Evolutionary conservation across 257 asterid genomes (phyloP).

Genomic region (Marsdenia floribunda): DNA sequence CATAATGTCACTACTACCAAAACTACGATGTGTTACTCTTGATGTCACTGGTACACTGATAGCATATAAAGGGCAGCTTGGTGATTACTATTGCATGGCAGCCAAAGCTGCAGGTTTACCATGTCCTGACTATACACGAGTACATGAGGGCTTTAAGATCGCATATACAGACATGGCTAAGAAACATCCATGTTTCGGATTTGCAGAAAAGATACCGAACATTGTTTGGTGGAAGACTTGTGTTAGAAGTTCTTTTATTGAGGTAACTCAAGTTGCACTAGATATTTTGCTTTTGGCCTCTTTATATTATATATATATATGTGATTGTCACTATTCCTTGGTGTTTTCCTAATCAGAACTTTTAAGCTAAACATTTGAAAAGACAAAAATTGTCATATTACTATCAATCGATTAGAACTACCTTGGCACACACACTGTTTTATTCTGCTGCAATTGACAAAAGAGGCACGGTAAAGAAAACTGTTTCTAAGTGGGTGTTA

Average conservation of each 20-base stretch:
- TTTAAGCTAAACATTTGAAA: neutral
- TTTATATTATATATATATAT: neutral
- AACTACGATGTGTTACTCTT: conserved; percentile 70
- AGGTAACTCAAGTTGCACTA: conserved; percentile 39
- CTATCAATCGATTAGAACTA: neutral
- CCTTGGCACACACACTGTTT: neutral
- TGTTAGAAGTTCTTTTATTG: conserved; percentile 79
- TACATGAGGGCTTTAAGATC: conserved; percentile 86
- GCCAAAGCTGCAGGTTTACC: conserved; percentile 90
- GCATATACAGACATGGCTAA: conserved; percentile 86
- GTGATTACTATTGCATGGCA: conserved; percentile 99
- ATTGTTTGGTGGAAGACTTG: conserved; percentile 94
- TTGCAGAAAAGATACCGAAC: conserved; percentile 82
- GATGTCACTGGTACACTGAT: conserved; percentile 96
- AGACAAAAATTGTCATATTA: neutral
- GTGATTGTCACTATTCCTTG: neutral
- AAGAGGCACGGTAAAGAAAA: neutral
- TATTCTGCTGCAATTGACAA: neutral
- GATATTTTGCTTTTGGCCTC: neutral
- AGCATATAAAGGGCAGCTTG: conserved; percentile 98
- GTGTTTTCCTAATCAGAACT: neutral
- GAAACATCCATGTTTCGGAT: conserved; percentile 95
- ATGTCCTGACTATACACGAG: conserved; percentile 87
- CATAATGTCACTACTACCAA: conserved; percentile 61
- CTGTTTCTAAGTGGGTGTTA: neutral